Base-by-base conservation (phyloP, 805 yeast genomes). In the Ogataea naganishii region DNA sequence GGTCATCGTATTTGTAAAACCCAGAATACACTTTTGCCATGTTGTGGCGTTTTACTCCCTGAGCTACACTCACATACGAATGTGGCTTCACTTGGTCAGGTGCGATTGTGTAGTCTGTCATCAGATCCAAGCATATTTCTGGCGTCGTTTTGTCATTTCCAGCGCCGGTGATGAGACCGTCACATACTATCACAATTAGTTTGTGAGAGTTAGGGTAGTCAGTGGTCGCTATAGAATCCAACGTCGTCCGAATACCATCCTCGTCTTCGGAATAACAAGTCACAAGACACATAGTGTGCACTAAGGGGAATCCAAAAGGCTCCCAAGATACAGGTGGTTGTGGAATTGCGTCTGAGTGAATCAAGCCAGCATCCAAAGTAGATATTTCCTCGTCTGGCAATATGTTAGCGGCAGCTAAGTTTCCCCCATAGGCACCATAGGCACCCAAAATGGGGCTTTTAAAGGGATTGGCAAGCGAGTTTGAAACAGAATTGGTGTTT, bases 1-100 rank as follows among this genome's bases (percentile, higher is more conserved):
- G 47, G 40, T 81, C 81, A 44, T 83, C 76, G 50, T 88, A 92
- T 42, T 78, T 78, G 61, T 92, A 92, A 52, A 83, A 92, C 0
- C 98, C 98, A 9, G 95, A 78, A 49, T 85, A 89, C 3, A 89
- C 86, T 56, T 88, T 89, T 18, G 98, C 96, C 95, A 88, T 86
- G 53, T 92, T 92, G 51, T 92, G 98, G 52, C 98, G 79, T 60
- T 85, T 92, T 4, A 82, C 46, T 43, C 98, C 98, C 44, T 81
- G 81, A 3, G 95, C 95, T 23, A 92, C 96, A 6, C 97, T 94
- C 21, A 92, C 95, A 52, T 92, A 89, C 0, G 96, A 86, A 47
- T 75, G 67, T 1, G 96, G 72, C 48, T 72, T 58, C 5, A 85
- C 96, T 11, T 83, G 76, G 13, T 84, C 94, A 7, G 66, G 69